phyloP scores from a whole-genome alignment of 495 filamentous ascomycete species.

The Filosporella fistucella region DNA sequence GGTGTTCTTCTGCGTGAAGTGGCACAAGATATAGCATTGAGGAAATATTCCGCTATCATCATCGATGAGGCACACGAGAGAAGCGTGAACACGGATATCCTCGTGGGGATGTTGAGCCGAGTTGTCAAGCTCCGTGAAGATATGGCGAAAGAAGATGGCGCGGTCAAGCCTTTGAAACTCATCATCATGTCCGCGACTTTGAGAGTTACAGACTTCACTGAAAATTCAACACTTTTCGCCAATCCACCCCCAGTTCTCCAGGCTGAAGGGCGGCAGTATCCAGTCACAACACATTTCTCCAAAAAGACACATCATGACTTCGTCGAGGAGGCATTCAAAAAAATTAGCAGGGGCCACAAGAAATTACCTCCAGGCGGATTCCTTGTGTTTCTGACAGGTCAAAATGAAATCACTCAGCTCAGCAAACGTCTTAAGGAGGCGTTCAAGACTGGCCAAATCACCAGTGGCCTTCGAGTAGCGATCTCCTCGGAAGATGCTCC shows the following conservation, averaged over 20 bases:
- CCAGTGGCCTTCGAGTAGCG: conserved; percentile 57
- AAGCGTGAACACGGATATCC: conserved; percentile 94
- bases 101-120: conserved; percentile 92
- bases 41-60: conserved; percentile 90
- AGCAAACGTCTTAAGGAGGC: conserved; percentile 70
- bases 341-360: conserved; percentile 81
- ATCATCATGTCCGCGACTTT: conserved; percentile 99
- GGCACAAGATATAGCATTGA: conserved; percentile 79
- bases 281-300: conserved; percentile 86
- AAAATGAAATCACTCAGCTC: conserved; percentile 80
- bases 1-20: conserved; percentile 93
- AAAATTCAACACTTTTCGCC: conserved; percentile 76
- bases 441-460: conserved; percentile 52
- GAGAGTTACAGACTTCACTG: conserved; percentile 81
- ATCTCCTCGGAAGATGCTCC: conserved; percentile 75
- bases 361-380: conserved; percentile 90
- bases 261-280: conserved; percentile 89
- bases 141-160: conserved; percentile 53
- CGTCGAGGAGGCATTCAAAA: conserved; percentile 80
- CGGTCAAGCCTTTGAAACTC: conserved; percentile 69
- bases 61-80: conserved; percentile 98
- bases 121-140: conserved; percentile 74
- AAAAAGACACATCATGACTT: conserved; percentile 82
- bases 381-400: conserved; percentile 93
- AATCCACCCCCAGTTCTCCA: conserved; percentile 80